phyloP scores from a whole-genome alignment of 306 rosid species.

The Dalbergia cultrata region DNA sequence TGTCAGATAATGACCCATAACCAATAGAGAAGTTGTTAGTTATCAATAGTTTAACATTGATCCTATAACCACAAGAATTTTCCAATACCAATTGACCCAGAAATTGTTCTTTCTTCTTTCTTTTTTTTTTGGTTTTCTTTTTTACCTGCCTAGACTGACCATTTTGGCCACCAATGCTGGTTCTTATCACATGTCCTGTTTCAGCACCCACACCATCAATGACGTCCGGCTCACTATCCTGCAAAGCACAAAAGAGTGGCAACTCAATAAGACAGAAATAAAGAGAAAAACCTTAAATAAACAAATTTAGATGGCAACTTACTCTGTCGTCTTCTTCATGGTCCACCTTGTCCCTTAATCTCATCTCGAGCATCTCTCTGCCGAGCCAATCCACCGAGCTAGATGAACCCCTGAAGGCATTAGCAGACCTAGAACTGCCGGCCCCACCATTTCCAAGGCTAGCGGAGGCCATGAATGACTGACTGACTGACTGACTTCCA shows the following conservation, averaged over 20 bases:
- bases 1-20: constrained; percentile 43
- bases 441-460: constrained; percentile 89
- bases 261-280: constrained; percentile 13
- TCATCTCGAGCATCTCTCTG: constrained; percentile 98
- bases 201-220: constrained; percentile 93
- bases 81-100: constrained; percentile 21
- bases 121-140: no score
- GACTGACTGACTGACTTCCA: not conserved
- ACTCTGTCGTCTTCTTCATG: constrained; percentile 77
- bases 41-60: constrained; percentile 26
- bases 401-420: constrained; percentile 84
- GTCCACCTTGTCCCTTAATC: constrained; percentile 68
- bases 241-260: constrained; percentile 48
- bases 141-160: constrained; percentile 93
- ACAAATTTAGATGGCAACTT: constrained; percentile 11
- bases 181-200: constrained; percentile 91
- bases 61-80: constrained; percentile 9
- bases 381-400: constrained; percentile 98
- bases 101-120: no score
- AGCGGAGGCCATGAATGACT: constrained; percentile 79
- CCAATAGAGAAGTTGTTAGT: constrained; percentile 21
- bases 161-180: constrained; percentile 82
- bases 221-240: constrained; percentile 92
- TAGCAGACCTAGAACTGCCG: constrained; percentile 91
- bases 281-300: constrained; percentile 5